Evolutionary conservation across 331 rosid species (phyloP).

Genomic region (Erythrophleum ivorense): DNA sequence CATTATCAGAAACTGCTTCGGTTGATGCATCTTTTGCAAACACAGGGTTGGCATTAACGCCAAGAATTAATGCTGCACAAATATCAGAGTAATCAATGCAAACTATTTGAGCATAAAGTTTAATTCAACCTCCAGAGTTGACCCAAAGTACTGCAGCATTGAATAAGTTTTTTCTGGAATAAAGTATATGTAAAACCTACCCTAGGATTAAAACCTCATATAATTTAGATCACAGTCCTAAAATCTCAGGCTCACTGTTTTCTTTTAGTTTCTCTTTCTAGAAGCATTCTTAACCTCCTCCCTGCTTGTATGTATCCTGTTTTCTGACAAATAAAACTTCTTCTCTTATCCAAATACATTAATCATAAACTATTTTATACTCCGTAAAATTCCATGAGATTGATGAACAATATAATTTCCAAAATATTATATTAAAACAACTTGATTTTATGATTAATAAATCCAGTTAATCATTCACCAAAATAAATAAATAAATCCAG

Average conservation of each 20-base stretch:
- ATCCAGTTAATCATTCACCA: not conserved
- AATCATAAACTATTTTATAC: not conserved
- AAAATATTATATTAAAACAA: conserved; percentile 2
- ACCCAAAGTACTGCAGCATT: not conserved
- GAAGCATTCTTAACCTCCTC: not conserved
- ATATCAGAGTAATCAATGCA: conserved; percentile 37
- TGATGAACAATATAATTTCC: not conserved
- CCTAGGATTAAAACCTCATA: conserved; percentile 16
- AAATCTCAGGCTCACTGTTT: not conserved
- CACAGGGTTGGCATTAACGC: conserved; percentile 66
- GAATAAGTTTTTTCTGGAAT: conserved; percentile 11
- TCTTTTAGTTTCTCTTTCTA: not conserved
- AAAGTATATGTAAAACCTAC: conserved; percentile 1
- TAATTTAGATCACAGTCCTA: not conserved
- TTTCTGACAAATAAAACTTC: not conserved
- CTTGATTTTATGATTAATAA: not conserved
- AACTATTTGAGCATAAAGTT: conserved; percentile 13
- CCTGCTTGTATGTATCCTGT: not conserved
- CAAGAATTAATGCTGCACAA: conserved; percentile 61
- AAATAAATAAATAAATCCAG: not conserved
- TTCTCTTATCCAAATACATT: not conserved
- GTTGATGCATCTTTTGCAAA: conserved; percentile 63
- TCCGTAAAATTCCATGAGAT: not conserved
- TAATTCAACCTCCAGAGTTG: not conserved
- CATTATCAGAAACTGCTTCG: conserved; percentile 52